Conservation (phyloP, 148 eudicot species). For the Persicaria maculosa region DNA sequence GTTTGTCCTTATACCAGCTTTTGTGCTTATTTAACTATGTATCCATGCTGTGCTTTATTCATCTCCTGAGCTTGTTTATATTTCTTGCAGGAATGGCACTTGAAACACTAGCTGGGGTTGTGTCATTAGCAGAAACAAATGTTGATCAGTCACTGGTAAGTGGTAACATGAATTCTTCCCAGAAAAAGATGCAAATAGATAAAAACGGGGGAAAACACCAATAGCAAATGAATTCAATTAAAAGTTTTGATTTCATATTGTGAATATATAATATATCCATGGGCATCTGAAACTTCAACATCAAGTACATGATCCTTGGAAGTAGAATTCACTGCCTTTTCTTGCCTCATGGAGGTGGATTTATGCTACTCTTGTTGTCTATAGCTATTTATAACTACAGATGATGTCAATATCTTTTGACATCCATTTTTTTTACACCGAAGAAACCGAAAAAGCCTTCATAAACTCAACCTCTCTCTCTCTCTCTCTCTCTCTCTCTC, state of each 20-base stretch:
- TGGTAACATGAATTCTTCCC: slow-evolving; percentile 1
- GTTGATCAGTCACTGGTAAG: slow-evolving; percentile 69
- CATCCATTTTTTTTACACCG: background rate
- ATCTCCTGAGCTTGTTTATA: slow-evolving; percentile 6
- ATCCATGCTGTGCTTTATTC: background rate
- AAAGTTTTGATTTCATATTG: background rate
- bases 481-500: too few relatives aligned
- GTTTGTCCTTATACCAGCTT: slow-evolving; percentile 1
- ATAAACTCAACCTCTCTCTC: background rate
- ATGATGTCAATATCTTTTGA: background rate
- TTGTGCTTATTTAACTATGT: background rate
- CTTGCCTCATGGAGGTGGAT: too few relatives aligned
- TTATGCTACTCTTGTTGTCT: background rate
- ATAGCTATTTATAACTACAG: background rate
- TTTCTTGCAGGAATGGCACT: slow-evolving; percentile 68
- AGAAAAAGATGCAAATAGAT: background rate
- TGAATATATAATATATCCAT: background rate
- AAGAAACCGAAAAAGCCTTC: background rate
- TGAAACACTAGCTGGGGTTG: slow-evolving; percentile 77
- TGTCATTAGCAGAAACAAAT: slow-evolving; percentile 65
- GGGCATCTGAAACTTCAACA: too few relatives aligned
- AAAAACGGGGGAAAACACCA: background rate
- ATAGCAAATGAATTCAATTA: background rate
- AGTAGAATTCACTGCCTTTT: too few relatives aligned
- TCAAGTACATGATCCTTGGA: background rate